phyloP scores from a whole-genome alignment of 1,284 basidiomycete genomes.

The Apiotrichum gracile region DNA sequence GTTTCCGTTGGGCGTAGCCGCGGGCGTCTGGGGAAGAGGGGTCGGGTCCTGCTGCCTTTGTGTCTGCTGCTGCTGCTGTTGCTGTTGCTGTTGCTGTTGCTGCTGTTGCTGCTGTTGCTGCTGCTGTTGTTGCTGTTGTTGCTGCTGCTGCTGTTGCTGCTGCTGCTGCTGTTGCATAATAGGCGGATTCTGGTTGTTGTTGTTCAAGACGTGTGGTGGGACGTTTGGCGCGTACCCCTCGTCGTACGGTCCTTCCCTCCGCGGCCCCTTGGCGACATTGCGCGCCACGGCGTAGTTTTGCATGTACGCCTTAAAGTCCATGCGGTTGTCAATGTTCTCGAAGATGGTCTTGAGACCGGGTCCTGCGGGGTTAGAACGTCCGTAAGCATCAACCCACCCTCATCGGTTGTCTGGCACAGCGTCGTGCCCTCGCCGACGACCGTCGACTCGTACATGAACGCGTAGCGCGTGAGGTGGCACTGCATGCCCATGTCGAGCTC shows the following conservation, averaged over 20 bases:
- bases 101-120: not conserved
- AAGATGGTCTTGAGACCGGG: slow-evolving; percentile 78
- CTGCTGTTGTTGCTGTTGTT: not conserved
- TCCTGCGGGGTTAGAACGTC: slow-evolving; percentile 8
- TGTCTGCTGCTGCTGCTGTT: not conserved
- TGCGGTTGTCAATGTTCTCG: slow-evolving; percentile 86
- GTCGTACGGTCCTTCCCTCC: slow-evolving; percentile 74
- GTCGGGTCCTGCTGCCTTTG: not conserved
- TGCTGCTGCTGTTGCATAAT: slow-evolving; percentile 1
- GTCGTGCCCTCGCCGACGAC: slow-evolving; percentile 83
- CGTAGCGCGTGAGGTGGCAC: slow-evolving; percentile 91
- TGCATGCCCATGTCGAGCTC: slow-evolving; percentile 96
- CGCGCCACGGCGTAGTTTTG: slow-evolving; percentile 86
- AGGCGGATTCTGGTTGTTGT: slow-evolving; percentile 16
- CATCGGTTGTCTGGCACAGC: slow-evolving; percentile 43
- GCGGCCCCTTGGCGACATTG: slow-evolving; percentile 61
- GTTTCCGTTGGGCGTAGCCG: slow-evolving; percentile 7
- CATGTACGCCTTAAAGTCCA: slow-evolving; percentile 95
- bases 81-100: not conserved
- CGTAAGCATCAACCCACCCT: slow-evolving; percentile 20
- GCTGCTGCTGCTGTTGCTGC: slow-evolving; percentile 3
- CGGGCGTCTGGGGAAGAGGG: not conserved
- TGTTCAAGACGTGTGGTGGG: slow-evolving; percentile 32
- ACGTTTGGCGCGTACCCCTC: slow-evolving; percentile 67
- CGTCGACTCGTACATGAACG: slow-evolving; percentile 87